phyloP scores from a whole-genome alignment of 1,284 basidiomycete species.

The Malassezia dermatis region DNA sequence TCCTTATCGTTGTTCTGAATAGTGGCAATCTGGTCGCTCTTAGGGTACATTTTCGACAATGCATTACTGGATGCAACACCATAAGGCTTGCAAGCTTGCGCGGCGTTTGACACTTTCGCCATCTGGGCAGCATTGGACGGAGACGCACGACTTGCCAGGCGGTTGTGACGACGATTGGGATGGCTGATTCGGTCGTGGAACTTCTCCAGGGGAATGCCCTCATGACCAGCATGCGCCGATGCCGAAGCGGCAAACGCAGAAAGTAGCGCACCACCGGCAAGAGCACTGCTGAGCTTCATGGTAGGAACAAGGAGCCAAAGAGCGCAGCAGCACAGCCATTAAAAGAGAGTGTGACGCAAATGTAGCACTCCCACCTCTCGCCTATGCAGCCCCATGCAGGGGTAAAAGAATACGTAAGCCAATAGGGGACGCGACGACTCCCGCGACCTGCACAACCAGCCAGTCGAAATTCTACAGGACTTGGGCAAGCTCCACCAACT shows the following conservation, averaged over 20 bases:
- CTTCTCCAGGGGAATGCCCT: neutral
- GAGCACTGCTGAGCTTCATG: neutral
- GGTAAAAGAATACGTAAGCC: neutral
- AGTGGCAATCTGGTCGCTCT: slow-evolving; percentile 19
- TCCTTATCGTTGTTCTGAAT: slow-evolving; percentile 6
- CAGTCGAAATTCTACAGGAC: neutral
- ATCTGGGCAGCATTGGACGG: neutral
- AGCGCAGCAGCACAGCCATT: neutral
- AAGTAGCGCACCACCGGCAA: neutral
- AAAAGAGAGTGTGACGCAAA: neutral
- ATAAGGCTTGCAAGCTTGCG: slow-evolving; percentile 2
- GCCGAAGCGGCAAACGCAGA: neutral
- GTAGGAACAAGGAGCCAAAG: neutral
- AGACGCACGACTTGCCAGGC: neutral
- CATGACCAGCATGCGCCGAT: neutral
- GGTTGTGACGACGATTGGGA: neutral
- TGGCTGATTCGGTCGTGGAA: neutral
- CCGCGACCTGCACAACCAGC: neutral
- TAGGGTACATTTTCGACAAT: slow-evolving; percentile 24
- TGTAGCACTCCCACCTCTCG: neutral
- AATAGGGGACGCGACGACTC: neutral
- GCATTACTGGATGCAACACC: neutral
- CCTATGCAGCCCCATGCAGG: neutral
- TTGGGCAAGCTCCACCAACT: neutral
- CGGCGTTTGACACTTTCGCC: neutral